Base-by-base conservation (phyloP, 1,139 yeast genomes). In the Pichia sp. region DNA sequence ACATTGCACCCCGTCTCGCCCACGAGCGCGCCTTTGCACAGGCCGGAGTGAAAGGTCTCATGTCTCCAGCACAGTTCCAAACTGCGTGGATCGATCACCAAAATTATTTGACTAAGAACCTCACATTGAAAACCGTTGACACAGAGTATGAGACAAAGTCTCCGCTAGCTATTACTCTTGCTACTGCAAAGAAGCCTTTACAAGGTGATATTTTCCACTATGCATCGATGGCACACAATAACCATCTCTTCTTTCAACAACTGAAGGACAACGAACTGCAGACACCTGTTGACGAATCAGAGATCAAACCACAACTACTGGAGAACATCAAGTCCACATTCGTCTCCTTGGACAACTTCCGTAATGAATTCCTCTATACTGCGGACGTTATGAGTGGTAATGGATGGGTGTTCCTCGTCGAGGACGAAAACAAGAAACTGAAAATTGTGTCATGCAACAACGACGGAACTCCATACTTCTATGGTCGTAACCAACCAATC, bases 141-240 rank as follows among this genome's bases (percentile, higher is more conserved):
- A 85, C 95, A 1, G 81, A 77, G 44, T 72, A 77, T 56, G 96
- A 87, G 60, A 70, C 83, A 10, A 74, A 85, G 55, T 65, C 72
- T 16, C 93, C 96, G 4, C 78, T 82, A 57, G 86, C 84, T 45
- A 77, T 87, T 44, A 60, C 86, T 47, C 66, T 84, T 42, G 72
- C 77, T 50, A 77, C 94, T 1, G 84, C 93, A 8, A 73, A 74
- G 51, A 76, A 75, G 48, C 69, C 84, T 23, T 74, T 78, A 28
- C 74, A 74, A 51, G 81, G 88, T 28, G 74, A 76, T 40, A 64
- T 82, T 12, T 88, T 81, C 68, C 93, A 87, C 62, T 75, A 70
- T 54, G 96, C 98, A 11, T 83, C 96, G 5, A 95, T 84, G 58
- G 80, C 88, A 3, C 94, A 84, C 63, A 88, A 87, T 63, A 91